Percentiles rank a stretch among this genome's conserved stretches.
Evolutionary conservation across 176 grass and related monocot species (phyloP).

Genomic region (Urochloa ruziziensis): DNA sequence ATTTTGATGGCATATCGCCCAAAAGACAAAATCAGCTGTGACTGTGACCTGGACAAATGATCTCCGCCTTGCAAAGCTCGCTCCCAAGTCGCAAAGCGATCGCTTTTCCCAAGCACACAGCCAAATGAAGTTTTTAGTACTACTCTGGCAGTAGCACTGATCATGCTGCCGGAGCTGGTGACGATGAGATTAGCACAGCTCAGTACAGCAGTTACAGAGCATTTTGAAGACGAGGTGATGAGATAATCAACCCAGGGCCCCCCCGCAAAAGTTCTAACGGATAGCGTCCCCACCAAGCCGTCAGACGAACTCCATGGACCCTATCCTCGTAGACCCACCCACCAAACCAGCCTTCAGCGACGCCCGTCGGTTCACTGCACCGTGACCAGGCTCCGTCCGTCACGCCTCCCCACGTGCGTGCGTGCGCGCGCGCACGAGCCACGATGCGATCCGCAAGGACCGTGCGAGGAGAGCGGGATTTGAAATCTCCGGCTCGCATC

Average conservation of each 20-base stretch:
- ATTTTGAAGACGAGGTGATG: conserved; percentile 6
- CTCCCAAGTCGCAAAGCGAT: not conserved
- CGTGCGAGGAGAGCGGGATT: not conserved
- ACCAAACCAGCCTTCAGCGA: not conserved
- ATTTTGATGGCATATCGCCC: not conserved
- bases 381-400: not conserved
- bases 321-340: not conserved
- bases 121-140: not conserved
- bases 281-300: conserved; percentile 14
- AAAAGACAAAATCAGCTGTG: not conserved
- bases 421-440: conserved; percentile 15
- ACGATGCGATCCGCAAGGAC: not conserved
- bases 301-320: not conserved
- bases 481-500: conserved; percentile 29
- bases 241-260: conserved; percentile 14
- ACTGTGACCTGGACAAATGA: not conserved
- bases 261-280: conserved; percentile 9
- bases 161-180: not conserved
- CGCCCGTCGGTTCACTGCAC: not conserved
- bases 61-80: not conserved
- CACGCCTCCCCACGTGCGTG: not conserved
- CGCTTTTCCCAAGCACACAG: not conserved
- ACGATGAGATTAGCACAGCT: too few relatives aligned
- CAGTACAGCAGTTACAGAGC: not conserved
- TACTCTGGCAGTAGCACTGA: not conserved